phyloP scores from a whole-genome alignment of 441 rosid species.

The Macaranga tanarius region DNA sequence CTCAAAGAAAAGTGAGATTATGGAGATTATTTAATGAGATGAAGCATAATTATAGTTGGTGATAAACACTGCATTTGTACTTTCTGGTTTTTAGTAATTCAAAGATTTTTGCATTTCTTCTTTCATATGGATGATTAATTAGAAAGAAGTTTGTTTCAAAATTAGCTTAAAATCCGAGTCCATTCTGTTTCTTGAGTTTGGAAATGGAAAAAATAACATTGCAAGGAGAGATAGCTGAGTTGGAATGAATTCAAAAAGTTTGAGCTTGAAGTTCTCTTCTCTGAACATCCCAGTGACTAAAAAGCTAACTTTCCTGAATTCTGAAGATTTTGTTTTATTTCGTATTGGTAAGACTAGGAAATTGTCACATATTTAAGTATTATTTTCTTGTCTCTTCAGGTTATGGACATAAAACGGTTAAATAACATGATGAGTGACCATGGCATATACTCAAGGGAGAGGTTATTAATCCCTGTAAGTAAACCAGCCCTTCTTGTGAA shows the following conservation, averaged over 20 bases:
- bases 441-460: constrained; percentile 83
- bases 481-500: constrained; percentile 55
- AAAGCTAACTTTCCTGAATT: neutral
- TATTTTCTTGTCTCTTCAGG: constrained; percentile 41
- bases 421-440: constrained; percentile 97
- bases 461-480: constrained; percentile 75
- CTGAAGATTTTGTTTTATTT: no score
- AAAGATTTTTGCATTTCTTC: neutral
- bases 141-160: neutral
- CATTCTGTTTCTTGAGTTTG: neutral
- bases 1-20: neutral
- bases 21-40: neutral
- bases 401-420: constrained; percentile 70
- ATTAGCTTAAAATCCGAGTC: neutral
- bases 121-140: neutral
- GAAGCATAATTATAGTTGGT: constrained; percentile 6
- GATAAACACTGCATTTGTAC: neutral
- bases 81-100: neutral
- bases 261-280: neutral
- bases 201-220: neutral
- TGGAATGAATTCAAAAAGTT: neutral
- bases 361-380: neutral
- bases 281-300: neutral
- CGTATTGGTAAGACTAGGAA: neutral
- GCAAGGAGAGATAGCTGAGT: neutral